Evolutionary conservation across 768 basidiomycete species (phyloP).

Genomic region (Hemileccinum impolitum): DNA sequence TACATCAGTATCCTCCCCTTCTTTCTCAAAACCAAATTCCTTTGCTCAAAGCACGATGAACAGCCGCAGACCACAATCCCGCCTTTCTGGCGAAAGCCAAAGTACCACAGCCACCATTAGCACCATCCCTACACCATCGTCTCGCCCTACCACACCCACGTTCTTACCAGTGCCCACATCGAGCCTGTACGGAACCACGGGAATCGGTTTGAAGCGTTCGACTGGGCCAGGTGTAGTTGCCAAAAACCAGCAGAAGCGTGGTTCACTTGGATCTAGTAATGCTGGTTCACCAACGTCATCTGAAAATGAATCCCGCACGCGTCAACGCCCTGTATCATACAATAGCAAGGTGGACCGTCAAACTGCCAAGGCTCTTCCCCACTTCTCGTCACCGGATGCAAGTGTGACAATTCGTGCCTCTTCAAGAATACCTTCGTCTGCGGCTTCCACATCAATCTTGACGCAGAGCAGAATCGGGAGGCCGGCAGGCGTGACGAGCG

Average conservation of each 20-base stretch:
- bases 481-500: constrained; percentile 36
- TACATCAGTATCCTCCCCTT: constrained; percentile 45
- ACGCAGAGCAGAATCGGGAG: constrained; percentile 47
- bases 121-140: constrained; percentile 62
- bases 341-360: constrained; percentile 21
- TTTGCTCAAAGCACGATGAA: constrained; percentile 42
- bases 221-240: constrained; percentile 44
- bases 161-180: constrained; percentile 68
- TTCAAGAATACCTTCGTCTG: constrained; percentile 39
- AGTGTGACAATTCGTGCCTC: constrained; percentile 48
- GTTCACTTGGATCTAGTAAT: constrained; percentile 54
- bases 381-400: constrained; percentile 39
- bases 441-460: constrained; percentile 29
- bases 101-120: constrained; percentile 55
- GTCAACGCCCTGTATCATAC: constrained; percentile 28
- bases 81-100: constrained; percentile 61
- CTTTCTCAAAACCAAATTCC: constrained; percentile 40
- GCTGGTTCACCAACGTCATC: constrained; percentile 29
- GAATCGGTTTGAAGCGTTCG: constrained; percentile 57
- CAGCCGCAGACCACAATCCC: constrained; percentile 67
- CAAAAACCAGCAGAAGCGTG: constrained; percentile 50
- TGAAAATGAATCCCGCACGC: constrained; percentile 23
- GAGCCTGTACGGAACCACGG: constrained; percentile 39
- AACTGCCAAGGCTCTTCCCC: constrained; percentile 37
- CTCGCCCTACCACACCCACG: constrained; percentile 74